Base-by-base conservation (phyloP, 2,329 filamentous ascomycete genomes). In the Amesomyces nigricolor region DNA sequence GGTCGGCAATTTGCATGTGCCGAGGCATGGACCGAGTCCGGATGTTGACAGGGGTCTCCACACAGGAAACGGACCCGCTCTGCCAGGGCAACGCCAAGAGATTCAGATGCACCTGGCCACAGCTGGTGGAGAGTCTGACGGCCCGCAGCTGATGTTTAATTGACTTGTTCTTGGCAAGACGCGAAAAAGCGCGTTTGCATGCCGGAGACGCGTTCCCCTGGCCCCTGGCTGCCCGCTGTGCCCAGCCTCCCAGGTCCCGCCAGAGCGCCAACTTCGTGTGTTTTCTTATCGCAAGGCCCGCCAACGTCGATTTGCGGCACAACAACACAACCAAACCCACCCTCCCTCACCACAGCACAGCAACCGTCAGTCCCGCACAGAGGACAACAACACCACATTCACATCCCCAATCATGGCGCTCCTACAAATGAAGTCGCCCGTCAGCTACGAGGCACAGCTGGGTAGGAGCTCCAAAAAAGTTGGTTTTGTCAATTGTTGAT, bases 401-500 rank as follows among this genome's bases (percentile, higher is more conserved):
- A 74, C 39, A 48, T 7, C 45, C 44, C 44, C 52, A 56, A 37
- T 61, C 63, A 96, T 96, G 92, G 87, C 91, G 79, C 87, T 96
- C 68, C 82, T 91, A 67, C 86, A 87, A 62, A 87, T 87, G 72
- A 85, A 81, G 68, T 79, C 85, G 64, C 83, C 87, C 50, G 90
- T 96, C 66, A 86, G 95, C 71, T 99, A 99, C 75, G 82, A 85
- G 67, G 84, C 85, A 66, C 94, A 99, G 72, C 84, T 94, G 73
- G 77, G 89, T 91, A 73, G 64, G 84, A 71, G 13, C 17, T 7
- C 47, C 11, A 53, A 17, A n/a, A 40, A 44, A 9, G 38, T 10
- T 9, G 13, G 29, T 22, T n/a, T 30, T 39, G 22, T 17, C 53
- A 16, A 8, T 44, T 6, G 11, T 14, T 9, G 51, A 7, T 11